phyloP scores from a whole-genome alignment of 345 rosid genomes.

The Iberis pinnata region DNA sequence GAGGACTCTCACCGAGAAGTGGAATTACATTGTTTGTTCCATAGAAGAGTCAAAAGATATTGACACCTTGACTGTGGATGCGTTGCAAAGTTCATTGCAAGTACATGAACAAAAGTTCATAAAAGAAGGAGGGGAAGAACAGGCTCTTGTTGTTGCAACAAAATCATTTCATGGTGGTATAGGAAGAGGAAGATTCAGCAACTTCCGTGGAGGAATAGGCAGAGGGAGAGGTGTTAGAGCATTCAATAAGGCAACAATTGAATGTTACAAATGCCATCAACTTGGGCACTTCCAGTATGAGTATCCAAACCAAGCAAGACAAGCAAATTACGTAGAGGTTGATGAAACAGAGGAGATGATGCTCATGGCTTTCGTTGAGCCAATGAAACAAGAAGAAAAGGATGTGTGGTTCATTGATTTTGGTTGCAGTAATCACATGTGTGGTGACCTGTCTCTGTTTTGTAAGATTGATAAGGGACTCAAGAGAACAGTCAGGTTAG shows the following conservation, averaged over 20 bases:
- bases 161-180: not conserved
- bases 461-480: not conserved
- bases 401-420: not conserved
- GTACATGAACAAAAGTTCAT: not conserved
- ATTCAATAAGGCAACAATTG: not conserved
- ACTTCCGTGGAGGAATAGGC: not conserved
- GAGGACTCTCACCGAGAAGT: not conserved
- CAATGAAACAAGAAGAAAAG: not conserved
- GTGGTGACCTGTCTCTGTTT: not conserved
- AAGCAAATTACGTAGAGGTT: not conserved
- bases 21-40: not conserved
- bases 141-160: not conserved
- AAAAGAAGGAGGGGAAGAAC: not conserved
- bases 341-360: not conserved
- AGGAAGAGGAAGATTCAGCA: not conserved
- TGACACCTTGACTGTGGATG: not conserved
- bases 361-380: not conserved
- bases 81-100: not conserved
- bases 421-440: not conserved
- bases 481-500: not conserved
- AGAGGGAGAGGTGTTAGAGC: not conserved
- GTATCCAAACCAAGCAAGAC: too few species aligned
- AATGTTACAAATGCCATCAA: not conserved
- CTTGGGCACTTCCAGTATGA: not conserved
- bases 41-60: not conserved